Percentiles rank a stretch among this genome's conserved stretches.
phyloP scores from a whole-genome alignment of 2,329 filamentous ascomycete species.

The Tricladium varicosporioides region DNA sequence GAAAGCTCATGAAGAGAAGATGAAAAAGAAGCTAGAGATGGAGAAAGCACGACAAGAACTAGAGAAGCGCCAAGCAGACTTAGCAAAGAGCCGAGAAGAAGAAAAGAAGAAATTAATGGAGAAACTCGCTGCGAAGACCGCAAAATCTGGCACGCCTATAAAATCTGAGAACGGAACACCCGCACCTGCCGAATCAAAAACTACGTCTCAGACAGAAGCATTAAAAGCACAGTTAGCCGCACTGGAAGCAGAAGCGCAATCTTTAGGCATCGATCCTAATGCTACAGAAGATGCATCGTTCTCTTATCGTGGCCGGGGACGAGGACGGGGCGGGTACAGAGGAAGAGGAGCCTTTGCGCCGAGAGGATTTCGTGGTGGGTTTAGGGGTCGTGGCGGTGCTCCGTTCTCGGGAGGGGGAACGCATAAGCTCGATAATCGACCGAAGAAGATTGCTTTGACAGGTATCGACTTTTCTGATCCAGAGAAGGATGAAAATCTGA shows the following conservation, averaged over 20 bases:
- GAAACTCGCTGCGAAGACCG: conserved; percentile 56
- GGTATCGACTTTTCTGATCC: conserved; percentile 62
- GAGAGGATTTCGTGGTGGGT: conserved; percentile 42
- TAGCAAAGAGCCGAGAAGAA: conserved; percentile 61
- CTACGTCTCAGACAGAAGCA: conserved; percentile 53
- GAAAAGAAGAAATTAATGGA: conserved; percentile 62
- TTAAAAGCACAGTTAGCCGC: conserved; percentile 70
- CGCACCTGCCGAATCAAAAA: conserved; percentile 29
- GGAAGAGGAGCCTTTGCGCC: conserved; percentile 38
- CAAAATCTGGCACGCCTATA: conserved; percentile 24
- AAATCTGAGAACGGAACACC: conserved; percentile 19
- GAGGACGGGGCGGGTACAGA: conserved; percentile 38
- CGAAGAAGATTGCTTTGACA: conserved; percentile 63
- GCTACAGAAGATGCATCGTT: conserved; percentile 44
- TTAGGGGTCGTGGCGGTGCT: conserved; percentile 45
- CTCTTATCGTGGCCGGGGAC: conserved; percentile 39
- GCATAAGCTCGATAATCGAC: conserved; percentile 74
- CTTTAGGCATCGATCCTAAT: conserved; percentile 61
- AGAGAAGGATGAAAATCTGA: conserved; percentile 65
- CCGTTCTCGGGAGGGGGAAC: conserved; percentile 37
- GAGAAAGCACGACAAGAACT: conserved; percentile 62
- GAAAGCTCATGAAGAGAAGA: conserved; percentile 63
- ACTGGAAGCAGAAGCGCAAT: conserved; percentile 70
- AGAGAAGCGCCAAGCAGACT: conserved; percentile 60
- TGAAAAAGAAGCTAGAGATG: conserved; percentile 60